phyloP scores from a whole-genome alignment of 306 rosid genomes.

The Astragalus glycyphyllos region DNA sequence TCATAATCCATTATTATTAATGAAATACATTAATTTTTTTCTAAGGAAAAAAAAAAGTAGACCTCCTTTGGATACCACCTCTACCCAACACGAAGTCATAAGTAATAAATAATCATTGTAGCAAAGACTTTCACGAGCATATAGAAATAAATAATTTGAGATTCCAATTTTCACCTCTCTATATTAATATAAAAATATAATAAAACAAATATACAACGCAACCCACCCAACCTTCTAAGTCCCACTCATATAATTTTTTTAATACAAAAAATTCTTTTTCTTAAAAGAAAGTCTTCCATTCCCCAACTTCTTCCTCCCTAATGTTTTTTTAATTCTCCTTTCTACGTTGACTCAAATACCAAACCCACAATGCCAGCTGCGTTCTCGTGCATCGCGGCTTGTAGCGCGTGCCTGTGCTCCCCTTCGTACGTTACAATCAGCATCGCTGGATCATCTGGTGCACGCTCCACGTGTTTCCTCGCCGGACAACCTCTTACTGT shows the following conservation, averaged over 20 bases:
- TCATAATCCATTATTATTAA: too few species aligned
- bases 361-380: conserved; percentile 57
- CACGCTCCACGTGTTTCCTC: conserved; percentile 95
- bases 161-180: conserved; percentile 41
- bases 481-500: conserved; percentile 92
- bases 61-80: conserved; percentile 44
- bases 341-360: conserved; percentile 68
- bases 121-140: background rate
- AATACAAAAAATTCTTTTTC: background rate
- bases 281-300: conserved; percentile 10
- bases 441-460: conserved; percentile 82
- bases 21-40: too few species aligned
- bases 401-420: conserved; percentile 75
- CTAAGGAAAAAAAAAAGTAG: background rate
- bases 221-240: conserved; percentile 21
- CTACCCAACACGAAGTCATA: conserved; percentile 20
- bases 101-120: conserved; percentile 2
- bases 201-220: conserved; percentile 55
- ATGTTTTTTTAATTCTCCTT: background rate
- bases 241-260: background rate
- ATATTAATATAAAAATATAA: conserved; percentile 11
- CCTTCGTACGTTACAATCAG: conserved; percentile 93
- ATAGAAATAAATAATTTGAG: conserved; percentile 22
- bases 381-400: conserved; percentile 65
- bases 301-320: background rate